Evolutionary conservation across 2,329 filamentous ascomycete species (phyloP), one percentile per base, ranked within the genome.

Genomic region (Trichothecium sympodiale): DNA sequence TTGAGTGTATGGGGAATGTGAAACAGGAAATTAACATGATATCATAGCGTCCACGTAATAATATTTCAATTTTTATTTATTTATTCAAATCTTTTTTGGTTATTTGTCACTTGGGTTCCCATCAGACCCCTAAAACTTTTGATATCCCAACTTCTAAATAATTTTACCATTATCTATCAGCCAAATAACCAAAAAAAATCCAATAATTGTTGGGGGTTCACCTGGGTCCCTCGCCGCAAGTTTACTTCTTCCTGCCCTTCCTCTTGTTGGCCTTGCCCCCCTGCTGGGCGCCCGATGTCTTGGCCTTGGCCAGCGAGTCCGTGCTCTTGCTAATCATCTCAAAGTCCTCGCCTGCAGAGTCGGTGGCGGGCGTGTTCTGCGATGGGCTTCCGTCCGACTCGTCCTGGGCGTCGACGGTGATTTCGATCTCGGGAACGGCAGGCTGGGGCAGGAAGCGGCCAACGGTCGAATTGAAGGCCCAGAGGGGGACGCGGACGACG

Each of bases 401-500:
- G 17, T 62, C 61, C 29, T 64, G 62, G 26, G 63, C 62, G 13
- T 56, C 58, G 8, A 56, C 57, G 2, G 58, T 57, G 3, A 58
- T 54, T 8, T 62, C 61, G 4, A 59, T 51, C 14, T 61, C 56
- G 3, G 49, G 50, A 14, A 57, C 53, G 12, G 50, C 42, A 40
- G 61, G 60, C 45, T 50, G 60, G 51, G 42, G 52, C 43, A 77
- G 44, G 37, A 72, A 51, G 29, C 70, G 69, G 37, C 72, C 71
- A 29, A 71, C 43, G 5, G 69, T 71, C 39, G 65, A 62, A 36
- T 59, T 67, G 62, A 81, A 91, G 38, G 75, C 54, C 74, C 80
- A 93, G 37, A 79, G 53, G 1, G 91, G 91, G 5, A 94, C 63
- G 36, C 81, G 80, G 57, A 83, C 74, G 31, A 96, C 70, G 41